Percentiles rank a stretch among this genome's conserved stretches.
These are phyloP conservation scores for Pyronema omphalodes DNA, from an alignment of 495 filamentous ascomycete species.

Conservation along the genomic window DNA sequence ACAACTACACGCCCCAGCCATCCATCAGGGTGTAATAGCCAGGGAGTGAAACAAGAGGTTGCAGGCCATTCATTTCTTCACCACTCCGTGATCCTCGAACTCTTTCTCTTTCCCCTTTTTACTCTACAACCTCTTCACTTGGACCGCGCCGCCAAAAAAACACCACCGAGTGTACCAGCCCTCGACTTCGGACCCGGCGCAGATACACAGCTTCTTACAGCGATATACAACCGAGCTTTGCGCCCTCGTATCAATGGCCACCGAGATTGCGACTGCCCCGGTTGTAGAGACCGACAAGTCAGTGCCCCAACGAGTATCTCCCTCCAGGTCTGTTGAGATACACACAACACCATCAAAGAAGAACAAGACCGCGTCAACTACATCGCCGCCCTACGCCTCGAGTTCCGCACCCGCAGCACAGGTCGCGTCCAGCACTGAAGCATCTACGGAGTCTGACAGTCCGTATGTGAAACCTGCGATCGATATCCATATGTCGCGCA, in stretches of 20 bases:
- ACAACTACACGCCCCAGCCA: constrained; percentile 14
- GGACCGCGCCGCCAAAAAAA: background rate
- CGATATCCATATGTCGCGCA: constrained; percentile 11
- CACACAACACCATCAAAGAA: constrained; percentile 2
- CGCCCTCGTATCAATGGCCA: background rate
- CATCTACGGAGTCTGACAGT: background rate
- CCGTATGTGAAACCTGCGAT: constrained; percentile 4
- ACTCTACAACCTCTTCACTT: constrained; percentile 3
- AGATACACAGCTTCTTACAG: background rate
- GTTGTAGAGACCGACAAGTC: constrained; percentile 3
- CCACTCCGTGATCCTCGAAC: constrained; percentile 7
- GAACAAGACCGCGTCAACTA: background rate
- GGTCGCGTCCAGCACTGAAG: background rate
- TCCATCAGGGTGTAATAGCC: constrained; percentile 3
- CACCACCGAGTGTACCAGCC: background rate
- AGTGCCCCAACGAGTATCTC: background rate
- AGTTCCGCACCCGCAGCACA: background rate
- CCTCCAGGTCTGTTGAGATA: background rate
- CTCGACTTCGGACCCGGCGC: background rate
- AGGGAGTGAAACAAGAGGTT: constrained; percentile 2
- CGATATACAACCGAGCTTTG: background rate
- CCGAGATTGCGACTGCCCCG: constrained; percentile 3
- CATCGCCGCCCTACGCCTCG: background rate
- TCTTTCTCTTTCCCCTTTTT: constrained; percentile 13
- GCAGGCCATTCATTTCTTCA: constrained; percentile 8